phyloP scores from a whole-genome alignment of 2,329 filamentous ascomycete species.

The Amesomyces nigricolor region DNA sequence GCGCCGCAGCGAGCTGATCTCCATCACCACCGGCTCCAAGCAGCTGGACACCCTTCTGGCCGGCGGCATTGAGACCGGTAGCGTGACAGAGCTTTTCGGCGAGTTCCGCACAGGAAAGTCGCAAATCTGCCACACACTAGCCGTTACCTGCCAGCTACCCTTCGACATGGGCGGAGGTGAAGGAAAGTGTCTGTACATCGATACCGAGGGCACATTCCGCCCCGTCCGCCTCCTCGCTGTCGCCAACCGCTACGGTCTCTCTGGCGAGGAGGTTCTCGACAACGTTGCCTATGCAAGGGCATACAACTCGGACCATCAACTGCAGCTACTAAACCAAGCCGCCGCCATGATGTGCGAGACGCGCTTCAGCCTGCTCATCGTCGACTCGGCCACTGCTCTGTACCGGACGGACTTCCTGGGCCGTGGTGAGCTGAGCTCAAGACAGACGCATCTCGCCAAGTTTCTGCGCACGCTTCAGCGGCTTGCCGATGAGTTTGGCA shows the following conservation, averaged over 20 bases:
- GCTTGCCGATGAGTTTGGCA: slow-evolving; percentile 79
- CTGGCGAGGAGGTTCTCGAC: slow-evolving; percentile 94
- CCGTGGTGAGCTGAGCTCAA: slow-evolving; percentile 90
- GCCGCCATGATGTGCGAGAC: slow-evolving; percentile 99
- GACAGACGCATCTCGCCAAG: slow-evolving; percentile 83
- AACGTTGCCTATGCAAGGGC: slow-evolving; percentile 97
- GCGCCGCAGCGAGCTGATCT: slow-evolving; percentile 91
- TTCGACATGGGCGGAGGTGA: slow-evolving; percentile 99
- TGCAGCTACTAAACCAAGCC: slow-evolving; percentile 90
- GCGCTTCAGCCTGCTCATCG: slow-evolving; percentile 88
- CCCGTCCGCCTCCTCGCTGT: slow-evolving; percentile 87
- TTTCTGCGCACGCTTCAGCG: slow-evolving; percentile 82
- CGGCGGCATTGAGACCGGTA: slow-evolving; percentile 92
- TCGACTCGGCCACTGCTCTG: slow-evolving; percentile 90
- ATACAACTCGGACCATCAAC: slow-evolving; percentile 97
- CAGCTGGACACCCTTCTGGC: slow-evolving; percentile 92
- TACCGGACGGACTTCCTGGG: slow-evolving; percentile 96
- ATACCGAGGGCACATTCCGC: slow-evolving; percentile 95
- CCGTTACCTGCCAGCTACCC: slow-evolving; percentile 93
- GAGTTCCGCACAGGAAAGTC: slow-evolving; percentile 98
- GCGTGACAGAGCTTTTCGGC: slow-evolving; percentile 95
- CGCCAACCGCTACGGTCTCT: slow-evolving; percentile 88
- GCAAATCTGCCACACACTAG: slow-evolving; percentile 97
- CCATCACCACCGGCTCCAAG: slow-evolving; percentile 96
- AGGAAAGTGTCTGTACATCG: slow-evolving; percentile 97